Evolutionary conservation across 2,329 filamentous ascomycete genomes (phyloP), one percentile per base, ranked within the genome.

Genomic region (Trichoderma aggressivum): DNA sequence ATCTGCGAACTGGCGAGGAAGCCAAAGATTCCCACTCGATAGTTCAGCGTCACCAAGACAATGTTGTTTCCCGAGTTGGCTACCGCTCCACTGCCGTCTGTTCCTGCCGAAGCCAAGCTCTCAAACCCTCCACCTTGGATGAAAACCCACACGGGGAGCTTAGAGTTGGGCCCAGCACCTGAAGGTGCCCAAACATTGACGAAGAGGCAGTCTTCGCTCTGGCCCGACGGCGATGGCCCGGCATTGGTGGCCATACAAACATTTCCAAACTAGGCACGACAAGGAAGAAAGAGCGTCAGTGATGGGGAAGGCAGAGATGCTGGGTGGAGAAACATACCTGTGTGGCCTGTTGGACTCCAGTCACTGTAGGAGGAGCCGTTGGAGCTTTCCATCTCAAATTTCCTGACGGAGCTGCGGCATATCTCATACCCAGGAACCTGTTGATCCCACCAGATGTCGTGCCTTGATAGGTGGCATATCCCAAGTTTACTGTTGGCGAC

Each of bases 41-140:
- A 86, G 77, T 86, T 86, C 58, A 84, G 74, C 1, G 82, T 82
- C 1, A 86, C 84, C 0, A 86, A 75, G 2, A 87, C 77, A 1
- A 86, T 76, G 55, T 86, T 84, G 61, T 85, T 78, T 32, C 66
- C 66, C 26, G 65, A 70, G 1, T 82, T 75, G 0, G 78, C 78
- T 0, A 81, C 83, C 28, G 85, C 77, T 63, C 78, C 77, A 2
- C 80, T 78, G 3, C 84, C 84, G 70, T 82, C 81, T 11, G 79
- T 75, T 12, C 80, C 77, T 0, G 81, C 78, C 65, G 77, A 79
- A 39, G 83, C 83, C 21, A 76, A 74, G 10, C 63, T 75, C 28
- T 58, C 56, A 59, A 83, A 84, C 1, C 75, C 79, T 12, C 84
- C 84, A 5, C 84, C 84, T 61, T 82, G 79, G 8, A 85, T 80